These are phyloP conservation scores for Trypanosoma platydactyli DNA, from an alignment of 208 protist species.

Conservation along the genomic window DNA sequence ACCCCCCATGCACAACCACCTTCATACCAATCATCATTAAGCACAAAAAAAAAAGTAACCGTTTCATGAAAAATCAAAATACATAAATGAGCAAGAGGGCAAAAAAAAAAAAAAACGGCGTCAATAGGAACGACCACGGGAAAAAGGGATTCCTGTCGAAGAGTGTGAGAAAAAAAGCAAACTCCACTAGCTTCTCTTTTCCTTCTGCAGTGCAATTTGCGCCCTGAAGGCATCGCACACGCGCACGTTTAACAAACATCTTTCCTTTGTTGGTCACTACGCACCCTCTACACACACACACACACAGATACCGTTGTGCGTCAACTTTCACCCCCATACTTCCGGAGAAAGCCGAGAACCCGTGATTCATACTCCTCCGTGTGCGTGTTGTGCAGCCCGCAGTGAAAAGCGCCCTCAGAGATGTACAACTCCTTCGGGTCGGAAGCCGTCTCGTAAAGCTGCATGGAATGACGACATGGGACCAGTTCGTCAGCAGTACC, in stretches of 20 bases:
- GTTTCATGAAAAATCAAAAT: too few relatives aligned
- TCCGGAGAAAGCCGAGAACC: slow-evolving; percentile 62
- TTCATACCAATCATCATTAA: too few relatives aligned
- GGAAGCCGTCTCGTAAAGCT: slow-evolving; percentile 70
- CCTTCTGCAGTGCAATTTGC: too few relatives aligned
- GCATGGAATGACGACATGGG: slow-evolving; percentile 76
- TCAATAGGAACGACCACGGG: not conserved
- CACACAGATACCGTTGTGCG: not conserved
- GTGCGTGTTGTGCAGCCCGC: slow-evolving; percentile 86
- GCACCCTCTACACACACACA: too few relatives aligned
- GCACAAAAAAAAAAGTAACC: too few relatives aligned
- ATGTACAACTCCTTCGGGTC: slow-evolving; percentile 90
- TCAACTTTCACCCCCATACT: slow-evolving; percentile 31
- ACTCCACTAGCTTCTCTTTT: slow-evolving; percentile 6
- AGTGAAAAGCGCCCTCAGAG: slow-evolving; percentile 85
- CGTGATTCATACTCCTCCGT: slow-evolving; percentile 75
- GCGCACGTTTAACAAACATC: too few relatives aligned
- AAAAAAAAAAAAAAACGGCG: not conserved
- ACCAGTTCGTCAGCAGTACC: slow-evolving; percentile 87
- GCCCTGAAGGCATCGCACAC: too few relatives aligned
- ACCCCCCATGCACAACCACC: too few relatives aligned
- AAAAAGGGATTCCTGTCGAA: too few relatives aligned
- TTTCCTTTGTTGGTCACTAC: too few relatives aligned
- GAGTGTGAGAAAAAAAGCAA: too few relatives aligned
- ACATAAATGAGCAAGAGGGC: too few relatives aligned